Evolutionary conservation across 495 filamentous ascomycete species (phyloP).

Genomic region (Hypoxylon perforatum): DNA sequence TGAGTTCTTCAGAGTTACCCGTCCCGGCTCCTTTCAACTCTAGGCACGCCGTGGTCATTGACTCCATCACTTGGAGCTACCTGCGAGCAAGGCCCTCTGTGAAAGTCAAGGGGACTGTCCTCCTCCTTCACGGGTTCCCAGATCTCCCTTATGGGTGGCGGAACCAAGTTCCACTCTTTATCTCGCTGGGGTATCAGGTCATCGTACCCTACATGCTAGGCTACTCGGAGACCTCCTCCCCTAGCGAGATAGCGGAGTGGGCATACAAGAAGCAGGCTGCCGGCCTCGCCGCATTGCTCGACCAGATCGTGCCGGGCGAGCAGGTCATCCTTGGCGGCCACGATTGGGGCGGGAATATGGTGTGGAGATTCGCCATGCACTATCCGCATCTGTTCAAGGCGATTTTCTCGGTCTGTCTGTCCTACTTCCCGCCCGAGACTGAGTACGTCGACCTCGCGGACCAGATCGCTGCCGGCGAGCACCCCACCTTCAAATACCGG

Average conservation of each 20-base stretch:
- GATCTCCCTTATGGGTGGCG: conserved; percentile 78
- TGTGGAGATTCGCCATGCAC: conserved; percentile 73
- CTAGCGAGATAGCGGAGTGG: conserved; percentile 66
- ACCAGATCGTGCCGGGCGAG: conserved; percentile 34
- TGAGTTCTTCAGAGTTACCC: not conserved
- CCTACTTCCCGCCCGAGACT: conserved; percentile 1
- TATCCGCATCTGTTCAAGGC: conserved; percentile 74
- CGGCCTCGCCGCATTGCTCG: conserved; percentile 66
- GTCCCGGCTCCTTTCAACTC: conserved; percentile 23
- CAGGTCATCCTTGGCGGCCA: conserved; percentile 74
- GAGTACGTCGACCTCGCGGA: conserved; percentile 25
- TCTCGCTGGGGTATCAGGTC: conserved; percentile 72
- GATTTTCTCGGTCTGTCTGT: conserved; percentile 17
- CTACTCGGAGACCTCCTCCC: conserved; percentile 77
- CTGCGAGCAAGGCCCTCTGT: conserved; percentile 68
- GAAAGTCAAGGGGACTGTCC: conserved; percentile 66
- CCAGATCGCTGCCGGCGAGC: conserved; percentile 11
- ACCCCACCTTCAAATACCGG: conserved; percentile 13
- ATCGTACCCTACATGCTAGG: conserved; percentile 81
- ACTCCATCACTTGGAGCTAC: conserved; percentile 68
- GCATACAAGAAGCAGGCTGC: conserved; percentile 74
- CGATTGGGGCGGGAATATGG: conserved; percentile 76
- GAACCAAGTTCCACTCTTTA: conserved; percentile 78
- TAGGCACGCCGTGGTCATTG: conserved; percentile 17
- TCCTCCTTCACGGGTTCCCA: conserved; percentile 68